These are phyloP conservation scores for Phoma sp. DNA, from an alignment of 2,329 filamentous ascomycete genomes.

Conservation along the genomic window DNA sequence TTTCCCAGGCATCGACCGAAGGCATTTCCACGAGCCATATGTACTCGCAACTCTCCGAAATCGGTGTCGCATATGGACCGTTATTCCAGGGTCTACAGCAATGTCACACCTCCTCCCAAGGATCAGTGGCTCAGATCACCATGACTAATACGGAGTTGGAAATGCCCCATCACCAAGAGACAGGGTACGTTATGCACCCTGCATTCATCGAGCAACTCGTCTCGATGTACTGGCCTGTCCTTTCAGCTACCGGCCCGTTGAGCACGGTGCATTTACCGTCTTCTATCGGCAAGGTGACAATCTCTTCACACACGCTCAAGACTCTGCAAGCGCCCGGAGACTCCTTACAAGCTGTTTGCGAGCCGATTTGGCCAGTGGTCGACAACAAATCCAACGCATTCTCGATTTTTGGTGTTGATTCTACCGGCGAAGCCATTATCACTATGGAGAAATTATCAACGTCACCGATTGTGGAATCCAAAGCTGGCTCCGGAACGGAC, in stretches of 20 bases:
- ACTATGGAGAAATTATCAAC: constrained; percentile 30
- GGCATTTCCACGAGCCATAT: constrained; percentile 42
- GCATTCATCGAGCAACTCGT: constrained; percentile 36
- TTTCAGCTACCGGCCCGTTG: constrained; percentile 18
- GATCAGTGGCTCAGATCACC: constrained; percentile 33
- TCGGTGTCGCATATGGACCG: constrained; percentile 59
- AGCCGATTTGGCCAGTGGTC: constrained; percentile 10
- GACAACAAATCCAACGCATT: constrained; percentile 24
- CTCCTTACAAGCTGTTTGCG: constrained; percentile 25
- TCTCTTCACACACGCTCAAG: constrained; percentile 22
- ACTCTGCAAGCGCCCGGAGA: constrained; percentile 4
- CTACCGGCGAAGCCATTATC: constrained; percentile 23
- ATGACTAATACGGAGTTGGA: constrained; percentile 27
- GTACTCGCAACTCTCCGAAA: constrained; percentile 55
- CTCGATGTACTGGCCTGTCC: constrained; percentile 37
- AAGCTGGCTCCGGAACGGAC: constrained; percentile 7
- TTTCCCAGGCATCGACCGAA: constrained; percentile 10
- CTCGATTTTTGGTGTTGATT: constrained; percentile 31
- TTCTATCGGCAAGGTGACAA: constrained; percentile 30
- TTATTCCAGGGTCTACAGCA: constrained; percentile 60
- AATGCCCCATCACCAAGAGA: constrained; percentile 39
- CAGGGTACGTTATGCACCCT: constrained; percentile 35
- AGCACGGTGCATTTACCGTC: constrained; percentile 31
- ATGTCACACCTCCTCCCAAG: constrained; percentile 49
- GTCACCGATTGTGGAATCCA: constrained; percentile 28